Evolutionary conservation across 2,329 filamentous ascomycete genomes (phyloP), one percentile per base, ranked within the genome.

Genomic region (Rutstroemia sp.): DNA sequence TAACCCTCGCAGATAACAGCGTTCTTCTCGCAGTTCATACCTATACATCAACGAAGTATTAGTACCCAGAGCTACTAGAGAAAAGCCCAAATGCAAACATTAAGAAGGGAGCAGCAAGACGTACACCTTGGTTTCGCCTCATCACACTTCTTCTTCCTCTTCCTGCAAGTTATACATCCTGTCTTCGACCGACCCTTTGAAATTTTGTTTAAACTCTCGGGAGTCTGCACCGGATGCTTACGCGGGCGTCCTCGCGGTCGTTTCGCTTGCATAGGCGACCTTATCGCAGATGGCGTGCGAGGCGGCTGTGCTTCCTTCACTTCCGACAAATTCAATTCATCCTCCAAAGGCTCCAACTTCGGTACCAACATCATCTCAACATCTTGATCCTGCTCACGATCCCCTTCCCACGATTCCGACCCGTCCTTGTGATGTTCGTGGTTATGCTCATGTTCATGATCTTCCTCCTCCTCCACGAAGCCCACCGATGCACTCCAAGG

Each of bases 1-100:
- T 95, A 96, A 12, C 91, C 91, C 72, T 95, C 90, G 68, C 91
- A 96, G 12, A 92, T 83, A 12, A 95, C 89, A 8, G 90, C 89
- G 69, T 95, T 96, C 77, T 95, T 96, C 73, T 94, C 87, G 68
- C 91, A 96, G 66, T 95, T 95, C 71, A 89, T 78, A 65, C 88
- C 87, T 90, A 57, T 12, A 23, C 5, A 16, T 27, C 7, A 19
- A 14, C 16, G 12, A 19, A 47, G 9, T 3, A 47, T 53, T 39
- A 53, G 51, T 25, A 37, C 37, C 5, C 16, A 12, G 17, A 37
- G 4, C 19, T 39, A 14, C 9, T 8, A 17, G 9, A 17, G 41
- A 23, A 16, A 27, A 45, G 19, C n/a, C 3, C 42, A 21, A 39
- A n/a, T 62, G 54, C 63, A 57, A 59, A 46, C 39, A 54, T 48